These are phyloP conservation scores for Trametes polyzona DNA, from an alignment of 1,284 basidiomycete genomes.

Conservation along the genomic window DNA sequence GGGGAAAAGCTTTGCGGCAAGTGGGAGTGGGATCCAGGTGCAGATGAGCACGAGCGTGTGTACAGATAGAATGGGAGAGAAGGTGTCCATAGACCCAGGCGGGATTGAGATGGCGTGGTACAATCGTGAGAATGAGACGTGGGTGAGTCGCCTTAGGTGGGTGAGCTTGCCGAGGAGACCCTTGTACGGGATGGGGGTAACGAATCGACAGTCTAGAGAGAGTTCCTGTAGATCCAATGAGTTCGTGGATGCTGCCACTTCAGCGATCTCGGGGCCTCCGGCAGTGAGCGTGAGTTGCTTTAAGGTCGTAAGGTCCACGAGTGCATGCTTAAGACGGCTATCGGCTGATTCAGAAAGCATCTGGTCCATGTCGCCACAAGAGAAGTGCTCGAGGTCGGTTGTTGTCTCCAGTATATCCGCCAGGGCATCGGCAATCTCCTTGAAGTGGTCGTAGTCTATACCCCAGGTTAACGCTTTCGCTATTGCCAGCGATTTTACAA, in stretches of 20 bases:
- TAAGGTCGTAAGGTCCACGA: neutral
- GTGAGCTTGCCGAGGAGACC: constrained; percentile 6
- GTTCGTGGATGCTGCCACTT: neutral
- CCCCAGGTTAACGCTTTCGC: constrained; percentile 18
- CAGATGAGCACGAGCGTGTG: constrained; percentile 5
- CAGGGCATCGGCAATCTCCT: neutral
- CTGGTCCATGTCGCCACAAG: constrained; percentile 8
- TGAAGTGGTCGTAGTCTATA: constrained; percentile 5
- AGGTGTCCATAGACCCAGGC: neutral
- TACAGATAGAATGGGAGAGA: constrained; percentile 6
- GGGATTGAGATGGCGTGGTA: neutral
- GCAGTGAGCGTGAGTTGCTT: constrained; percentile 1
- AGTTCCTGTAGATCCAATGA: constrained; percentile 5
- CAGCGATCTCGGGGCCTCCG: neutral
- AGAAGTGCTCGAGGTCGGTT: constrained; percentile 6
- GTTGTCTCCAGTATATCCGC: constrained; percentile 9
- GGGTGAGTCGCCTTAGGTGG: neutral
- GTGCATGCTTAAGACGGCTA: neutral
- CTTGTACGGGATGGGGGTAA: neutral
- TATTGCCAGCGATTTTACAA: constrained; percentile 8
- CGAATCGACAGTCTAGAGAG: neutral
- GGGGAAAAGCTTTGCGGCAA: constrained; percentile 8
- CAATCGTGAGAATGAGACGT: constrained; percentile 8
- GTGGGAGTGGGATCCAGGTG: constrained; percentile 6
- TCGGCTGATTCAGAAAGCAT: neutral